Evolutionary conservation across 1,284 basidiomycete species (phyloP).

Genomic region (Rhodotorula sp.): DNA sequence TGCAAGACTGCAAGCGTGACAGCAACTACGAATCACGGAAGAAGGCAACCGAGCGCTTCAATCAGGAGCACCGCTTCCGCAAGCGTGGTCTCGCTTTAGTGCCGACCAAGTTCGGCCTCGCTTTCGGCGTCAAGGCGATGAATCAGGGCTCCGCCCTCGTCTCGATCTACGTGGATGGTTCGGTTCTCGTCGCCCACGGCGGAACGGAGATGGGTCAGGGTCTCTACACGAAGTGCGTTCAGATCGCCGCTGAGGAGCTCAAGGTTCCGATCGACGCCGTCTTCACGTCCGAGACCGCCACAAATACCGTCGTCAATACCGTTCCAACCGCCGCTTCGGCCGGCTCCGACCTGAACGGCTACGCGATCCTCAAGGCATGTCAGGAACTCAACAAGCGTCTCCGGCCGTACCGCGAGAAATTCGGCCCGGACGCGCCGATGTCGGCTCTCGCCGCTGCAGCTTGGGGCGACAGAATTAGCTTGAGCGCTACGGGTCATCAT

Average conservation of each 20-base stretch:
- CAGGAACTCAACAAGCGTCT: conserved; percentile 48
- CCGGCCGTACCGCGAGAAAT: conserved; percentile 40
- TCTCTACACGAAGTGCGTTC: conserved; percentile 47
- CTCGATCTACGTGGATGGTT: conserved; percentile 49
- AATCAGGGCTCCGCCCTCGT: conserved; percentile 46
- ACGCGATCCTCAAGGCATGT: conserved; percentile 49
- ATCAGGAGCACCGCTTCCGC: conserved; percentile 46
- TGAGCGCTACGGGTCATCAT: conserved; percentile 49
- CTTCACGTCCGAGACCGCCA: conserved; percentile 46
- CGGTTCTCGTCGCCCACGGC: conserved; percentile 46
- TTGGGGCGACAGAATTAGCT: conserved; percentile 48
- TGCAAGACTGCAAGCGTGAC: conserved; percentile 44
- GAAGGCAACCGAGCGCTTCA: conserved; percentile 47
- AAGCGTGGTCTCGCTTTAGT: conserved; percentile 49
- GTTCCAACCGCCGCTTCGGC: conserved; percentile 45
- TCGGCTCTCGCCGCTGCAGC: conserved; percentile 46
- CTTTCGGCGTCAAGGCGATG: conserved; percentile 17
- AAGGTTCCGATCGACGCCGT: conserved; percentile 47
- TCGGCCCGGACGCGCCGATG: conserved; percentile 41
- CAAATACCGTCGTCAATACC: conserved; percentile 46
- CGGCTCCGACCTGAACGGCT: conserved; percentile 43
- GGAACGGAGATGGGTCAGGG: conserved; percentile 45
- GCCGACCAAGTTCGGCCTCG: conserved; percentile 48
- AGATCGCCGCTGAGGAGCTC: conserved; percentile 49
- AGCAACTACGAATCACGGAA: conserved; percentile 45